These are phyloP conservation scores for Uronychia binucleata DNA, from an alignment of 73 alveolate genomes.

Conservation along the genomic window DNA sequence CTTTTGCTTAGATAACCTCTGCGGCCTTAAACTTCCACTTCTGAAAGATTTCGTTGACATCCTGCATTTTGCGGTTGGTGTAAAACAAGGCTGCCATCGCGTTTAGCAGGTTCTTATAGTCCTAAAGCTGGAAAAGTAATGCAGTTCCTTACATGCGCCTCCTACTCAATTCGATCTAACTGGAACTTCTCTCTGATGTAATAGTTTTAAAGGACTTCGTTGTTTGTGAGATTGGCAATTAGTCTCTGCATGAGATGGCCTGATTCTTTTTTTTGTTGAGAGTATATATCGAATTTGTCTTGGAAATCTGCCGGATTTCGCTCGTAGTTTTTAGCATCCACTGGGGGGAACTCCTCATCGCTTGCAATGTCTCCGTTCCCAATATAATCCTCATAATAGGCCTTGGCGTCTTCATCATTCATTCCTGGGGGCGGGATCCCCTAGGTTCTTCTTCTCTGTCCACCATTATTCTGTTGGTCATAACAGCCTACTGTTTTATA, in stretches of 20 bases:
- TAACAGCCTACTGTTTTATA: too few species aligned
- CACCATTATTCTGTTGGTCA: too few species aligned
- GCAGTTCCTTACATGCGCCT: conserved; percentile 4
- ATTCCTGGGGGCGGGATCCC: not conserved
- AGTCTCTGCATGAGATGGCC: conserved; percentile 23
- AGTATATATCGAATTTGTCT: not conserved
- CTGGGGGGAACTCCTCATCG: not conserved
- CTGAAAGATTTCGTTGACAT: conserved; percentile 26
- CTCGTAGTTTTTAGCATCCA: not conserved
- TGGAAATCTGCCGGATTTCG: not conserved
- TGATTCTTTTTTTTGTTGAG: conserved; percentile 13
- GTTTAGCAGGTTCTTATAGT: conserved; percentile 43
- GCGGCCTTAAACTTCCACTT: conserved; percentile 42
- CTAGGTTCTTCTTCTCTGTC: too few species aligned
- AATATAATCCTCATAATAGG: not conserved
- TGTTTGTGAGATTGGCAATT: conserved; percentile 20
- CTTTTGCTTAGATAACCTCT: conserved; percentile 13
- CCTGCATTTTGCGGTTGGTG: conserved; percentile 30
- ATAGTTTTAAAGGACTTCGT: conserved; percentile 31
- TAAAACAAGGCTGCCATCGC: conserved; percentile 62
- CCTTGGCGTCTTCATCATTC: not conserved
- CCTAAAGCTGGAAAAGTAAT: conserved; percentile 6
- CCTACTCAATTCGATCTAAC: conserved; percentile 21
- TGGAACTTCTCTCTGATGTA: conserved; percentile 33
- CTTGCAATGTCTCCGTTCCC: not conserved